Conservation (phyloP, 2,329 filamentous ascomycete species). For the Tolypocladium inflatum region DNA sequence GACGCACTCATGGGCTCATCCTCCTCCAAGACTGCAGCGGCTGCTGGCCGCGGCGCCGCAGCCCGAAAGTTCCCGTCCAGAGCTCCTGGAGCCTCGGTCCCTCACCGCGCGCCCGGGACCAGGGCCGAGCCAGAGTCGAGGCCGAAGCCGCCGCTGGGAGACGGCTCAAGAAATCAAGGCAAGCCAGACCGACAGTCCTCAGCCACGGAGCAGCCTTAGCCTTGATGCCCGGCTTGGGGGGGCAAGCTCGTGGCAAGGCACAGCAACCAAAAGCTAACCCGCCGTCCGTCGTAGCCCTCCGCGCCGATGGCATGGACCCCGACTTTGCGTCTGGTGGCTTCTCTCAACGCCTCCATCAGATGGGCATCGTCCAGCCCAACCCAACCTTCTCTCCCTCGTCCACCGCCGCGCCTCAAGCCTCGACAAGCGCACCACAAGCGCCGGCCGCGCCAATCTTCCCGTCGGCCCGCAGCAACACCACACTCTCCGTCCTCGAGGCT, state of each 20-base stretch:
- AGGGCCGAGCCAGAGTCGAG: conserved; percentile 1
- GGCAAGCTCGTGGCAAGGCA: not conserved
- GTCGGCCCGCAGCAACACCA: conserved; percentile 28
- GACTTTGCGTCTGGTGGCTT: conserved; percentile 33
- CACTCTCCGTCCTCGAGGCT: conserved; percentile 39
- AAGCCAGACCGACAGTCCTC: not conserved
- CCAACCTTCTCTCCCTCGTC: conserved; percentile 45
- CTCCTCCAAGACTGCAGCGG: conserved; percentile 32
- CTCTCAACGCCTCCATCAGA: conserved; percentile 40
- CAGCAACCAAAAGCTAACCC: not conserved
- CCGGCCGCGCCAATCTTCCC: conserved; percentile 16
- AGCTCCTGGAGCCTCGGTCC: conserved; percentile 15
- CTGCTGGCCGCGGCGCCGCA: conserved; percentile 14
- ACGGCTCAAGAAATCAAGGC: conserved; percentile 12
- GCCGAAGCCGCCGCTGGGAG: conserved; percentile 1
- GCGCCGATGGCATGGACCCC: conserved; percentile 29
- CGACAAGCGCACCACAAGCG: conserved; percentile 8
- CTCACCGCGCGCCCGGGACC: conserved; percentile 7
- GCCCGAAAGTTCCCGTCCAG: conserved; percentile 35
- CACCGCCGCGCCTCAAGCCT: conserved; percentile 20
- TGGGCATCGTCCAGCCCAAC: conserved; percentile 45
- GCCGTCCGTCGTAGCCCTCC: conserved; percentile 21
- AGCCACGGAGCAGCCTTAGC: not conserved
- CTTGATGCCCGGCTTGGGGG: not conserved
- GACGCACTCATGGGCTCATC: conserved; percentile 30